These are phyloP conservation scores for Aspergillus leporis DNA, from an alignment of 495 filamentous ascomycete species.

Conservation along the genomic window DNA sequence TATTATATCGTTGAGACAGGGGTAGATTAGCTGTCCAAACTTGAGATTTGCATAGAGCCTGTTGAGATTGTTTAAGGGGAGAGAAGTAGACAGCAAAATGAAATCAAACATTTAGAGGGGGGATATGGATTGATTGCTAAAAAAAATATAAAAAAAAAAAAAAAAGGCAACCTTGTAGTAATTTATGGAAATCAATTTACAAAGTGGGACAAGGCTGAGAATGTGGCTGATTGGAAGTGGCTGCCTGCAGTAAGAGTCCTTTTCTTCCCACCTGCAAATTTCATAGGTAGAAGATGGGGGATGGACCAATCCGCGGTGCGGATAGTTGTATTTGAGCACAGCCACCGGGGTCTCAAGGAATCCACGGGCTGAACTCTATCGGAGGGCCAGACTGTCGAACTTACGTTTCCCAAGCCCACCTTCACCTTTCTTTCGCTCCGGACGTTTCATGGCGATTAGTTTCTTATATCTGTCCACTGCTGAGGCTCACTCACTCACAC, in stretches of 20 bases:
- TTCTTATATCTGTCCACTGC: not conserved
- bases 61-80: too few species aligned
- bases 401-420: conserved; percentile 2
- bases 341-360: not conserved
- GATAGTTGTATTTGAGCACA: not conserved
- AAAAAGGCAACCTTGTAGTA: not conserved
- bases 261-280: not conserved
- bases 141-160: not conserved
- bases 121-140: too few species aligned
- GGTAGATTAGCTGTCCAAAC: too few species aligned
- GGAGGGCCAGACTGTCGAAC: conserved; percentile 6
- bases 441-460: not conserved
- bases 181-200: not conserved
- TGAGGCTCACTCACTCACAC: not conserved
- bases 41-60: too few species aligned
- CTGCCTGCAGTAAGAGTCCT: not conserved
- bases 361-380: conserved; percentile 14
- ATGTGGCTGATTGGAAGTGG: not conserved
- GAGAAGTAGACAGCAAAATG: too few species aligned
- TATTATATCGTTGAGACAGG: too few species aligned
- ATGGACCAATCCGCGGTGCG: conserved; percentile 8
- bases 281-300: not conserved
- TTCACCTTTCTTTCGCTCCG: not conserved
- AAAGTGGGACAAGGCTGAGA: not conserved
- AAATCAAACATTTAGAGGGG: too few species aligned